phyloP scores from a whole-genome alignment of 306 rosid genomes.

The Elaeagnus macrophylla region DNA sequence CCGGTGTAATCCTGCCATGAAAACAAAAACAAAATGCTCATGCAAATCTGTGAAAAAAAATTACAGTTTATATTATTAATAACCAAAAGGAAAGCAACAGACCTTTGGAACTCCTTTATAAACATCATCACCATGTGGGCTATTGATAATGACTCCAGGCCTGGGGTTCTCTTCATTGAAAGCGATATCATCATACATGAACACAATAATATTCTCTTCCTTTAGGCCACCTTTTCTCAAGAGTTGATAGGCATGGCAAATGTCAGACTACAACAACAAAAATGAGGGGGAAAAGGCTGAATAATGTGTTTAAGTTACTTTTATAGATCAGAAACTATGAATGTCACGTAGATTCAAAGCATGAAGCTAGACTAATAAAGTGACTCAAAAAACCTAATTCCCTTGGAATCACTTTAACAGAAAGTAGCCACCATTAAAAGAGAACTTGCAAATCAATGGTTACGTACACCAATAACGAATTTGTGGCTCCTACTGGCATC shows the following conservation, averaged over 20 bases:
- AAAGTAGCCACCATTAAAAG: too few relatives aligned
- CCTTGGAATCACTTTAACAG: too few relatives aligned
- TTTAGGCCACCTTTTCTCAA: conserved; percentile 73
- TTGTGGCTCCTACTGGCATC: too few relatives aligned
- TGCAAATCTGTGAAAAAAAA: too few relatives aligned
- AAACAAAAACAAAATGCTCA: not conserved
- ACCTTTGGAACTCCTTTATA: conserved; percentile 95
- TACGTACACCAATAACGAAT: too few relatives aligned
- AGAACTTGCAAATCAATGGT: too few relatives aligned
- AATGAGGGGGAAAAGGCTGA: not conserved
- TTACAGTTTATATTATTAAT: too few relatives aligned
- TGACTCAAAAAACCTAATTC: not conserved
- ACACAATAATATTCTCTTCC: conserved; percentile 93
- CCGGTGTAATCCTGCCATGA: conserved; percentile 78
- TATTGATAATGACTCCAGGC: conserved; percentile 82
- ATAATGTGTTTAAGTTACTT: not conserved
- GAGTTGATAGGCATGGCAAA: conserved; percentile 91
- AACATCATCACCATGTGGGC: conserved; percentile 79
- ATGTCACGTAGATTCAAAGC: not conserved
- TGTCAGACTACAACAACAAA: conserved; percentile 50
- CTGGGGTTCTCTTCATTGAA: conserved; percentile 68
- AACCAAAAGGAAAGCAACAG: conserved; percentile 1
- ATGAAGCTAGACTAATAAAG: not conserved
- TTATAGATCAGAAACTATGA: not conserved
- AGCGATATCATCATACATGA: conserved; percentile 96